These are phyloP conservation scores for Millerozyma acaciae DNA, from an alignment of 805 yeast genomes.

Conservation along the genomic window DNA sequence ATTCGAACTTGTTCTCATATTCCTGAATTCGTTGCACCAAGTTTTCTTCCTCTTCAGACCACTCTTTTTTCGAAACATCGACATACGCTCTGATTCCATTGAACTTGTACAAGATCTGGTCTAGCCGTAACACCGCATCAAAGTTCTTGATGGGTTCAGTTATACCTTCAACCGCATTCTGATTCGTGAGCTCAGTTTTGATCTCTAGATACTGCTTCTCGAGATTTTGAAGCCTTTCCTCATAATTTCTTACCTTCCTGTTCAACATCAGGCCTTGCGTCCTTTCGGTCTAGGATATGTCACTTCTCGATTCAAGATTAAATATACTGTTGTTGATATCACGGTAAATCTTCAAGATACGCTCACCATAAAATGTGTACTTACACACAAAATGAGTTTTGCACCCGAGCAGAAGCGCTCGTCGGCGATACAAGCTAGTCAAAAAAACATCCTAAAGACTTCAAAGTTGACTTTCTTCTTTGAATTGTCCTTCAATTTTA, in stretches of 20 bases:
- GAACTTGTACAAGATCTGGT: constrained; percentile 23
- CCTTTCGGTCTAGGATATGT: too few species aligned
- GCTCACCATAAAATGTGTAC: too few species aligned
- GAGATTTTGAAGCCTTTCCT: constrained; percentile 13
- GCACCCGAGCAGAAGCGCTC: too few species aligned
- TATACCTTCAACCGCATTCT: constrained; percentile 6
- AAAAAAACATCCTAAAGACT: too few species aligned
- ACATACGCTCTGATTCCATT: constrained; percentile 22
- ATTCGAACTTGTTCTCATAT: constrained; percentile 16
- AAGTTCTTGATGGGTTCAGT: constrained; percentile 10
- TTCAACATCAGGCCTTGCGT: too few species aligned
- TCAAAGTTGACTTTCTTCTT: too few species aligned
- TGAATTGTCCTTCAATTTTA: too few species aligned
- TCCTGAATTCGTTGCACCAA: constrained; percentile 14
- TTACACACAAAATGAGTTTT: too few species aligned
- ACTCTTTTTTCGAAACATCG: constrained; percentile 13
- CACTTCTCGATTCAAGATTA: too few species aligned
- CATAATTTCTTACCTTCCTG: constrained; percentile 17
- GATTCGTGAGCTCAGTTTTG: constrained; percentile 6
- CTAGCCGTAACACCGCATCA: constrained; percentile 21
- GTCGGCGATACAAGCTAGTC: too few species aligned
- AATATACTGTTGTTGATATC: too few species aligned
- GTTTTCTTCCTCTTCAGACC: constrained; percentile 7
- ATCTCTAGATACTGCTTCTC: constrained; percentile 12
- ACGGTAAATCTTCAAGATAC: too few species aligned